These are phyloP conservation scores for Solanum bulbocastanum DNA, from an alignment of 257 asterid species.

Conservation along the genomic window DNA sequence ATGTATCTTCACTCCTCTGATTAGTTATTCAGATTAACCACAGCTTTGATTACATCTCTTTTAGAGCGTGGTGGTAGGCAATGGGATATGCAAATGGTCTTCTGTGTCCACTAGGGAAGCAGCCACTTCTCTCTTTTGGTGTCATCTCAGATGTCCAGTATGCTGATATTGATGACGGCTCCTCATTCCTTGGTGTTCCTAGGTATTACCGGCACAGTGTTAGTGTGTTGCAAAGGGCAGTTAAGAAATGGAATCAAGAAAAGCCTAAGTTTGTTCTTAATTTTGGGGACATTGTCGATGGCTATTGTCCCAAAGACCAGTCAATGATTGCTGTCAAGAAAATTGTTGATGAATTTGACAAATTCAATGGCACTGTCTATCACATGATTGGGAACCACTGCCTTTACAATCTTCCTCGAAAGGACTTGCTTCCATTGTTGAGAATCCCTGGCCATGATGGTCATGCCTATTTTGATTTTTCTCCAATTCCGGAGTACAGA, in stretches of 20 bases:
- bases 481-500: slow-evolving; percentile 65
- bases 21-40: not conserved
- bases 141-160: slow-evolving; percentile 91
- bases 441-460: slow-evolving; percentile 34
- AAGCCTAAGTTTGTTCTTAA: slow-evolving; percentile 49
- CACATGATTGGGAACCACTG: slow-evolving; percentile 98
- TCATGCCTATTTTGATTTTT: slow-evolving; percentile 75
- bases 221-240: slow-evolving; percentile 71
- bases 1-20: not conserved
- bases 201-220: slow-evolving; percentile 83
- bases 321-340: slow-evolving; percentile 48
- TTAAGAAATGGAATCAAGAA: slow-evolving; percentile 40
- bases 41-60: not conserved
- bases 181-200: slow-evolving; percentile 87
- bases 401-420: slow-evolving; percentile 93
- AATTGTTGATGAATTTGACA: slow-evolving; percentile 35
- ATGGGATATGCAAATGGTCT: slow-evolving; percentile 55
- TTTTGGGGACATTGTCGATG: slow-evolving; percentile 84
- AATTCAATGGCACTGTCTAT: slow-evolving; percentile 53
- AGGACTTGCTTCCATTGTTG: slow-evolving; percentile 56
- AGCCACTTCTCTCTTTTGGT: slow-evolving; percentile 87
- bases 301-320: slow-evolving; percentile 74
- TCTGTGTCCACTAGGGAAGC: slow-evolving; percentile 23
- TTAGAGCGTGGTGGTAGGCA: slow-evolving; percentile 4
- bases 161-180: slow-evolving; percentile 89